Evolutionary conservation across 2,329 filamentous ascomycete genomes (phyloP), one percentile per base, ranked within the genome.

Genomic region (Cladophialophora psammophila): DNA sequence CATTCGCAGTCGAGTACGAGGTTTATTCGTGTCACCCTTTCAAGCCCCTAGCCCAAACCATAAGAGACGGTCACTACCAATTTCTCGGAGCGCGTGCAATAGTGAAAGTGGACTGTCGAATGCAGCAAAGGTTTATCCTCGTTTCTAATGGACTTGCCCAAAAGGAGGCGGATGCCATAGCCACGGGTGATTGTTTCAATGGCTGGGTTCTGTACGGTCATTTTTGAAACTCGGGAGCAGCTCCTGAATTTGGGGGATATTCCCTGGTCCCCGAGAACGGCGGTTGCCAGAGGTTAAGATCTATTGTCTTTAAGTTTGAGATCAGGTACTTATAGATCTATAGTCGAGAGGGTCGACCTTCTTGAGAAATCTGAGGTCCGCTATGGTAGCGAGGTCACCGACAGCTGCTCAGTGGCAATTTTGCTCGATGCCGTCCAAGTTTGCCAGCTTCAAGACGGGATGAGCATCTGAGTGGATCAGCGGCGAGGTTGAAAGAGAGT

Each of bases 261-360:
- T 4, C 12, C 5, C 36, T 5, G 36, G 3, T n/a, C 36, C 15
- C 36, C 15, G 15, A 15, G 12, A 40, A 15, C 2, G 9, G 9
- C 36, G 36, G 12, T 12, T 40, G 36, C 53, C 69, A 71, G 5
- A 71, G 62, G 38, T 66, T 56, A 40, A 71, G 56, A 38, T 67
- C 53, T n/a, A 71, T 35, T n/a, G 31, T 50, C 18, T 63, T 45
- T 35, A 15, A 13, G 31, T 66, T 42, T 34, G 68, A 68, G 32
- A 70, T 36, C 38, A 70, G 60, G 40, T 58, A 58, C 36, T 56
- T 45, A 56, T 70, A 70, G 57, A 71, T 68, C n/a, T 68, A 55
- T 9, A 70, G 64, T 4, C 26, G 3, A 26, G 26, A 26, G 26
- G 26, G 26, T 26, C 26, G 26, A 26, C 50, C 36, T 64, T 63